phyloP scores from a whole-genome alignment of 345 rosid genomes.

The Toxicodendron radicans region DNA sequence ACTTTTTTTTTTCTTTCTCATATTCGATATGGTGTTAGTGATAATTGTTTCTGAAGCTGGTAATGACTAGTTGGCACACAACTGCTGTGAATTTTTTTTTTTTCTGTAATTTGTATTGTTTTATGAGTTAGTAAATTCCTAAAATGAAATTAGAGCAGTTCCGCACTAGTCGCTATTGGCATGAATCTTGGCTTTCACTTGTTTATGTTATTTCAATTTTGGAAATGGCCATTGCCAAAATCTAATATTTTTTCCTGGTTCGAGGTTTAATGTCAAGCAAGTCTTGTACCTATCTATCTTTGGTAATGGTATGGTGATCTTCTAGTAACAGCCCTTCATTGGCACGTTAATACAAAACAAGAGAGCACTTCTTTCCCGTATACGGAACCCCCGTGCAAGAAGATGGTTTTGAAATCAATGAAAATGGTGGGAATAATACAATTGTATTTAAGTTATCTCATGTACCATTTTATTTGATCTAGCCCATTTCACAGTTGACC shows the following conservation, averaged over 20 bases:
- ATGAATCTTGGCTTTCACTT: no score
- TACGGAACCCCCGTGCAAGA: background rate
- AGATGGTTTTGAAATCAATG: no score
- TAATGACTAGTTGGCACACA: background rate
- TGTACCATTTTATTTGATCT: conserved; percentile 22
- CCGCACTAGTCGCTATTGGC: background rate
- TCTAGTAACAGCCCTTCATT: background rate
- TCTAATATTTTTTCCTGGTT: no score
- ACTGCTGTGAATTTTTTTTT: no score
- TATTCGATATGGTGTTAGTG: background rate
- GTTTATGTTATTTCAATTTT: background rate
- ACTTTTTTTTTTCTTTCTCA: background rate
- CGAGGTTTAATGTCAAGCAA: background rate
- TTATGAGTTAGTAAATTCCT: background rate
- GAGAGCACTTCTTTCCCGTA: background rate
- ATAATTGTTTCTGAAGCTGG: background rate
- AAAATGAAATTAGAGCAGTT: background rate
- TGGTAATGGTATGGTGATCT: background rate
- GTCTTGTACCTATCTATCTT: background rate
- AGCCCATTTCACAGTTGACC: conserved; percentile 57
- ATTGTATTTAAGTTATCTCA: conserved; percentile 16
- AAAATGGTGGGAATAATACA: background rate
- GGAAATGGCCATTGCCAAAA: no score
- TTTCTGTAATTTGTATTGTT: background rate
- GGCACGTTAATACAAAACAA: background rate